Conservation (phyloP, 2,329 filamentous ascomycete genomes). For the Ophiostoma ulmi region DNA sequence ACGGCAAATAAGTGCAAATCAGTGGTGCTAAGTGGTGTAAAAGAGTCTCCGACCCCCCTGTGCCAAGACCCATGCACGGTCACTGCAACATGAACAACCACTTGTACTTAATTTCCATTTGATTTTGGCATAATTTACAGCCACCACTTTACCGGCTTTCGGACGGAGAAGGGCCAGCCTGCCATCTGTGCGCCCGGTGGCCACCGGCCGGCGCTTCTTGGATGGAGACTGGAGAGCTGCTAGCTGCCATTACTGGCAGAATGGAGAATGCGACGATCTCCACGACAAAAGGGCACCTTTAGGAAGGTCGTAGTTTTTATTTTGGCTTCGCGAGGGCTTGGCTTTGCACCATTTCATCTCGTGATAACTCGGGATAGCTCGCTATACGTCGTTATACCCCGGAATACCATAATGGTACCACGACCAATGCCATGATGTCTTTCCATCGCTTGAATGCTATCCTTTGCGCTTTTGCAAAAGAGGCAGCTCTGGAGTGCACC, state of each 20-base stretch:
- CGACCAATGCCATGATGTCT: neutral
- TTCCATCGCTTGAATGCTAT: neutral
- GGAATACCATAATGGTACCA: neutral
- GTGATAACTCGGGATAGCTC: constrained; percentile 5
- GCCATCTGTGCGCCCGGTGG: neutral
- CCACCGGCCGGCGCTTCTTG: neutral
- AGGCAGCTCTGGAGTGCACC: neutral
- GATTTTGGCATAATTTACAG: neutral
- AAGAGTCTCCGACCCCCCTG: neutral
- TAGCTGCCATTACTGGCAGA: neutral
- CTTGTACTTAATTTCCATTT: neutral
- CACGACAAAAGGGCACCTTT: neutral
- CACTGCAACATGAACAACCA: neutral
- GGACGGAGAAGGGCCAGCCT: neutral
- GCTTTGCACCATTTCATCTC: constrained; percentile 3
- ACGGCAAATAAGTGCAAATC: neutral
- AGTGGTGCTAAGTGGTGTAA: neutral
- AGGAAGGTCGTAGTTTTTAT: constrained; percentile 3
- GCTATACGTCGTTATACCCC: neutral
- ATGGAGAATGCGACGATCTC: neutral
- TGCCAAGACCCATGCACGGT: neutral
- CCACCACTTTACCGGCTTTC: neutral
- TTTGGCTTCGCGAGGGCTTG: constrained; percentile 2
- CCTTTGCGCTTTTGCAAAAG: constrained; percentile 9
- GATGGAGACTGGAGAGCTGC: neutral